A percentile compares a stretch with the other conserved stretches of the same genome.
These are phyloP conservation scores for Xerocomellus chrysenteron DNA, from an alignment of 768 basidiomycete species.

Conservation along the genomic window DNA sequence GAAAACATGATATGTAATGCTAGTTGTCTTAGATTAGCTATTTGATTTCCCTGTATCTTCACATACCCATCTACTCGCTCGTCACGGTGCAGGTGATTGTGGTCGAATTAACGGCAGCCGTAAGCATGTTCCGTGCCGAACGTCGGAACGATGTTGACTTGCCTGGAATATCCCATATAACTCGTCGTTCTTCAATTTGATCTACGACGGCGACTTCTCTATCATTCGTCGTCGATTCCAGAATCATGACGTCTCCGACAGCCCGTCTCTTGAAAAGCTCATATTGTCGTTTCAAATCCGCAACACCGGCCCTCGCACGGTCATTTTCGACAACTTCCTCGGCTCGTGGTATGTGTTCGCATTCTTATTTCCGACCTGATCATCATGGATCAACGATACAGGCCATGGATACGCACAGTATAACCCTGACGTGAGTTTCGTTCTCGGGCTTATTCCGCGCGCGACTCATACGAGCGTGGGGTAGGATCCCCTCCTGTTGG, in stretches of 20 bases:
- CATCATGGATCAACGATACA: background rate
- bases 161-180: background rate
- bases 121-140: constrained; percentile 21
- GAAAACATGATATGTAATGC: background rate
- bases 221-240: background rate
- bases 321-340: constrained; percentile 21
- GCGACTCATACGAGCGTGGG: constrained; percentile 2
- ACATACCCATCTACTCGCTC: background rate
- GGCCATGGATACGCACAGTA: constrained; percentile 23
- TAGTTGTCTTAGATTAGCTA: constrained; percentile 2
- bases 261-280: constrained; percentile 7
- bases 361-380: background rate
- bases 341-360: constrained; percentile 18
- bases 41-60: background rate
- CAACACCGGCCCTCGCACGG: constrained; percentile 9
- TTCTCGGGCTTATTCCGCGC: background rate
- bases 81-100: too few relatives aligned
- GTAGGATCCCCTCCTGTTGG: constrained; percentile 82
- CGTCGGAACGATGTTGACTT: background rate
- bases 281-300: constrained; percentile 7
- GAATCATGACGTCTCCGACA: background rate
- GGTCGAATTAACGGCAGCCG: too few relatives aligned
- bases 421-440: constrained; percentile 18
- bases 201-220: background rate
- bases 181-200: background rate